Evolutionary conservation across 176 grass and related monocot species (phyloP).

Genomic region (barley (Hordeum vulgare)): MorexV3_pseudomolecules_assembly NC_058523.1:37815191-37815690

Average conservation of each 20-base stretch:
- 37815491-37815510: background rate
- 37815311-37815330: background rate
- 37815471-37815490: background rate
- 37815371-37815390: too few species aligned
- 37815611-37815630: background rate
- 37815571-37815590: background rate
- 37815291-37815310: background rate
- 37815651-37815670: background rate
- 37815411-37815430: too few species aligned
- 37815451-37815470: too few species aligned
- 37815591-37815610: background rate
- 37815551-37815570: background rate
- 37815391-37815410: too few species aligned
- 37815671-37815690: background rate
- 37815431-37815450: too few species aligned
- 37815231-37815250: background rate
- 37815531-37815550: background rate
- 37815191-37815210: background rate
- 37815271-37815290: background rate
- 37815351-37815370: too few species aligned
- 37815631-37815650: background rate
- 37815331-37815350: too few species aligned
- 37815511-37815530: background rate
- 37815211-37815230: background rate
- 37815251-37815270: too few species aligned